Conservation (phyloP, 169 alveolate species). For the Babesia gibsoni region DNA sequence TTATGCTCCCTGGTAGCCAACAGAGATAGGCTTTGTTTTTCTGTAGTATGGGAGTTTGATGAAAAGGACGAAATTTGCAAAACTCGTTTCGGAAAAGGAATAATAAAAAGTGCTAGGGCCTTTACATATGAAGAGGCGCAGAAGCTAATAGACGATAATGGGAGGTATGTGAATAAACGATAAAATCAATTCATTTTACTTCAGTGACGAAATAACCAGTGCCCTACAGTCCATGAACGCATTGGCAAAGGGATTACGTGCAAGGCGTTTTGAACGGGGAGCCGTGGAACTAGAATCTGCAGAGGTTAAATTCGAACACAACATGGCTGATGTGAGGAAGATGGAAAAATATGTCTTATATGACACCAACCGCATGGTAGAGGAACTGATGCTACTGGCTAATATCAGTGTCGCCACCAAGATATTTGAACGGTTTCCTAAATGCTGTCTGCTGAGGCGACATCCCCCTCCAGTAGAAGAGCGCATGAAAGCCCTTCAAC, state of each 20-base stretch:
- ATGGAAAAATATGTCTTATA: slow-evolving; percentile 70
- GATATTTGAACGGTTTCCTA: slow-evolving; percentile 85
- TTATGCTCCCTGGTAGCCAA: slow-evolving; percentile 90
- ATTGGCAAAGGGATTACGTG: slow-evolving; percentile 83
- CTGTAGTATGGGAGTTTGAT: slow-evolving; percentile 92
- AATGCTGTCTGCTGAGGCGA: slow-evolving; percentile 89
- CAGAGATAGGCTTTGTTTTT: slow-evolving; percentile 91
- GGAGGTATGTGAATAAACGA: slow-evolving; percentile 62
- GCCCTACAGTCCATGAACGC: slow-evolving; percentile 83
- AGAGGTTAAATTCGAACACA: slow-evolving; percentile 86
- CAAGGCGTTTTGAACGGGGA: slow-evolving; percentile 88
- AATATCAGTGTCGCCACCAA: slow-evolving; percentile 95
- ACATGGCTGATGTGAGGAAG: slow-evolving; percentile 72
- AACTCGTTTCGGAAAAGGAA: slow-evolving; percentile 81
- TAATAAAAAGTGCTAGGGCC: slow-evolving; percentile 89
- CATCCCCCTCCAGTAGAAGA: slow-evolving; percentile 95
- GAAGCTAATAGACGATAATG: slow-evolving; percentile 81
- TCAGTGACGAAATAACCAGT: slow-evolving; percentile 70
- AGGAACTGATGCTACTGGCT: slow-evolving; percentile 99
- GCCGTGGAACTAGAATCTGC: slow-evolving; percentile 95
- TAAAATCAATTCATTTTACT: neutral
- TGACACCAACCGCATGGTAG: slow-evolving; percentile 82
- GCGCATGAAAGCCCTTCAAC: slow-evolving; percentile 86
- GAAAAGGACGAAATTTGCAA: slow-evolving; percentile 78
- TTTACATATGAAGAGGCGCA: slow-evolving; percentile 89